Evolutionary conservation across 2,329 filamentous ascomycete genomes (phyloP).

Genomic region (Delphinella strobiligena): DNA sequence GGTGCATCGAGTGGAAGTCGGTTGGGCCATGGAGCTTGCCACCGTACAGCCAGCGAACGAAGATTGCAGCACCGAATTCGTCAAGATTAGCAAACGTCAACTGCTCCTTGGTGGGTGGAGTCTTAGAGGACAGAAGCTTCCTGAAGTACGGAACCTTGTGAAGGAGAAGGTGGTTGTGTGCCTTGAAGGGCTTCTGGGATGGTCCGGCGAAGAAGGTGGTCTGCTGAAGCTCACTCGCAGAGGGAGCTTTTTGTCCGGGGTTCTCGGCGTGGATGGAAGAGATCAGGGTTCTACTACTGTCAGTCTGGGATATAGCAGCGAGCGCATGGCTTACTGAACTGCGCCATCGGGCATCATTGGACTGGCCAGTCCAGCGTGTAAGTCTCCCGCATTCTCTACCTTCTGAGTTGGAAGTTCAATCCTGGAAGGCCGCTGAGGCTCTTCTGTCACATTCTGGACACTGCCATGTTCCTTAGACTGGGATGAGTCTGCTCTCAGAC

Average conservation of each 20-base stretch:
- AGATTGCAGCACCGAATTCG: conserved; percentile 20
- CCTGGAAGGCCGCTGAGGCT: conserved; percentile 3
- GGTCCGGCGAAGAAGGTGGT: conserved; percentile 16
- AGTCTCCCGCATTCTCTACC: conserved; percentile 8
- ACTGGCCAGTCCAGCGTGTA: conserved; percentile 10
- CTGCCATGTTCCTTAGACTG: conserved; percentile 1
- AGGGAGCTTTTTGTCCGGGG: conserved; percentile 7
- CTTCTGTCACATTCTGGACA: conserved; percentile 4
- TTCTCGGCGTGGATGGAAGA: conserved; percentile 8
- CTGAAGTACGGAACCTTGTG: conserved; percentile 18
- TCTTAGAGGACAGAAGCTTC: conserved; percentile 11
- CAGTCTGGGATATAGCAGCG: not conserved
- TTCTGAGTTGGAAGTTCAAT: conserved; percentile 5
- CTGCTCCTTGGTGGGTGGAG: conserved; percentile 10
- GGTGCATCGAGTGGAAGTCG: conserved; percentile 22
- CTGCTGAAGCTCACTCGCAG: conserved; percentile 4
- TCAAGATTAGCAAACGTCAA: conserved; percentile 18
- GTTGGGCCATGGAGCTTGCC: conserved; percentile 17
- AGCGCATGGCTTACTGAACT: conserved; percentile 8
- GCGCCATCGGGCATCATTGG: conserved; percentile 11
- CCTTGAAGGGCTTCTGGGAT: conserved; percentile 15
- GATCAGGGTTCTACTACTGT: conserved; percentile 5
- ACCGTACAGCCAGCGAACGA: conserved; percentile 20
- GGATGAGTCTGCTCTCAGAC: too few species aligned
- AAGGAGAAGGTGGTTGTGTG: conserved; percentile 16